Conservation (phyloP, 148 eudicot genomes). For the Amaranthus hypochondriacus region DNA sequence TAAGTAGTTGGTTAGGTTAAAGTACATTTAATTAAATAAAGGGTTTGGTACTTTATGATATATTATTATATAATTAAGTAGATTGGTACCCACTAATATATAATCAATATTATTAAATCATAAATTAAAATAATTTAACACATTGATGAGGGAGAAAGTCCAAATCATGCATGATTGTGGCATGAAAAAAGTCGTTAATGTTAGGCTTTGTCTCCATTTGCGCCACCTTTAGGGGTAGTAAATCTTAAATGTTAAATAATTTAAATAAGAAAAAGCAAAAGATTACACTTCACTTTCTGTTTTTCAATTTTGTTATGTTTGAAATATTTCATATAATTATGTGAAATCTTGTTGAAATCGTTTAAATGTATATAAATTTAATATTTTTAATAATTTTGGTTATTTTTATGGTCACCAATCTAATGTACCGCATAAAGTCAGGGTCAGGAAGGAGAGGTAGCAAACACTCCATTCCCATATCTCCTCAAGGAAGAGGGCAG, state of each 20-base stretch:
- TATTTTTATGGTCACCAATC: too few species aligned
- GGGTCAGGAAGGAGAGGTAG: too few species aligned
- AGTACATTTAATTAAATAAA: not conserved
- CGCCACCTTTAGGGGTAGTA: slow-evolving; percentile 9
- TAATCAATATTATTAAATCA: not conserved
- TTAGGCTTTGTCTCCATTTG: slow-evolving; percentile 18
- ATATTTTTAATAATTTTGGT: too few species aligned
- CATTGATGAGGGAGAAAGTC: slow-evolving; percentile 13
- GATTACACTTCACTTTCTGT: too few species aligned
- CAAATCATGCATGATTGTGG: slow-evolving; percentile 24
- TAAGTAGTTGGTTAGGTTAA: slow-evolving; percentile 1
- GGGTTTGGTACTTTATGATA: slow-evolving; percentile 11
- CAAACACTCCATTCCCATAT: too few species aligned
- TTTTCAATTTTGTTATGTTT: too few species aligned
- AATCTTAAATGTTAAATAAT: slow-evolving; percentile 14
- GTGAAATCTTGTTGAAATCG: too few species aligned
- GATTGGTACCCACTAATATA: not conserved
- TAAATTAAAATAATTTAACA: not conserved
- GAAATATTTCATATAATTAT: too few species aligned
- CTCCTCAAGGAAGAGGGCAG: too few species aligned
- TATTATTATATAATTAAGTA: not conserved
- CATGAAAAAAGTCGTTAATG: slow-evolving; percentile 10
- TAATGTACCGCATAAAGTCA: too few species aligned
- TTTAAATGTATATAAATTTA: too few species aligned
- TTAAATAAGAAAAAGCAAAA: not conserved